Conservation (phyloP, 176 grass and related monocot genomes). For the Chloris gayana region DNA sequence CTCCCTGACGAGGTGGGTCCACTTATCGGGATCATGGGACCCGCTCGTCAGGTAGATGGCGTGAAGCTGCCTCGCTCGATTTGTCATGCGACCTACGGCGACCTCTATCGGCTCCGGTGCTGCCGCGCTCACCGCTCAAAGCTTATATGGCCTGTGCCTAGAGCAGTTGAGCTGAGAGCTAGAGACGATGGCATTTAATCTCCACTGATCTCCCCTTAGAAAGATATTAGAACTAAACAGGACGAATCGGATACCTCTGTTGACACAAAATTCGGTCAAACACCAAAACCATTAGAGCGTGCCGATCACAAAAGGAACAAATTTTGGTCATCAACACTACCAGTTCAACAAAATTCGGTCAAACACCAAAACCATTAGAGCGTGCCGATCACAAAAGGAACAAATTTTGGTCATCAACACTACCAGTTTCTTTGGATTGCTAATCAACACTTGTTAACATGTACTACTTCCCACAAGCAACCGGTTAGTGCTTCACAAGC, state of each 20-base stretch:
- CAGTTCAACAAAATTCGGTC: no score
- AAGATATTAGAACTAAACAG: no score
- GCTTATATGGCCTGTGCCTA: background rate
- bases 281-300: no score
- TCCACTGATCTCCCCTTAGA: background rate
- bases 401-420: no score
- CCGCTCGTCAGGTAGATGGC: conserved; percentile 17
- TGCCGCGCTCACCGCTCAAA: background rate
- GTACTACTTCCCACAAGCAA: background rate
- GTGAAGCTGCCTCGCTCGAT: conserved; percentile 47
- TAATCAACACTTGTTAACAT: background rate
- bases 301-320: no score
- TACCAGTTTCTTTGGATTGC: background rate
- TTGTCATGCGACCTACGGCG: conserved; percentile 14
- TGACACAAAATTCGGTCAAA: no score
- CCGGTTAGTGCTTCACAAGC: no score
- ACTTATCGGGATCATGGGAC: conserved; percentile 23
- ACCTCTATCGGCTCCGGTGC: no score
- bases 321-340: no score
- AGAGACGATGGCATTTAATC: background rate
- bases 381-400: no score
- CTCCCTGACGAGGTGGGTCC: conserved; percentile 36
- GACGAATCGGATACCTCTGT: background rate
- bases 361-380: no score
- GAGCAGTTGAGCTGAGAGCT: background rate